Base-by-base conservation (phyloP, 1,139 yeast genomes). In the Saccharomycopsis crataegensis region DNA sequence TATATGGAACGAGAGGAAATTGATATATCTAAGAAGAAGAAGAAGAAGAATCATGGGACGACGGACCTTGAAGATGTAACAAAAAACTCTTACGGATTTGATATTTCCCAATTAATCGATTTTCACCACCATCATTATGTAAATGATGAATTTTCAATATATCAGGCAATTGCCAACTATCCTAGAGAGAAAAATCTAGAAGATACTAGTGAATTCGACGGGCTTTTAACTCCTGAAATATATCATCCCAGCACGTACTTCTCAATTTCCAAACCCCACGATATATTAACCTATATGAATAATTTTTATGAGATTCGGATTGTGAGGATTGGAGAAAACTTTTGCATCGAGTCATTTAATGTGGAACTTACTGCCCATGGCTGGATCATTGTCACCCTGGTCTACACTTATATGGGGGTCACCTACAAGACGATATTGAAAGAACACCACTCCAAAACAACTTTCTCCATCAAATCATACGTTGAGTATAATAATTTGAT, bases 401-500 rank as follows among this genome's bases (percentile, higher is more conserved):
- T 52, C 2, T 54, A 48, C 48, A 52, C 55, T 4, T 45, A 36
- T 14, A 49, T 36, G 28, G 49, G 54, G 11, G 49, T 51, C n/a
- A 17, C 52, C 1, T 54, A 54, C 49, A 49, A 52, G 28, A 40
- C 49, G 41, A 32, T 46, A 22, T 17, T 46, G n/a, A 46, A 31
- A 3, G 54, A 55, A 33, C 38, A 42, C 11, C 11, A 37, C 17
- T 7, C 16, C 2, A 38, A 33, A 1, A n/a, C n/a, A 32, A 36
- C 6, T 12, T 38, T 6, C 32, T 22, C 8, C 8, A 37, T 49
- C 9, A 42, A 38, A 12, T 7, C 28, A 2, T 52, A 46, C 34
- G 22, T 43, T 1, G 43, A 43, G 12, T 55, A 55, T 36, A 55
- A 55, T 34, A 47, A 46, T 17, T 37, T 49, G 38, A 50, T 55